Base-by-base conservation (phyloP, 495 filamentous ascomycete genomes). In the Beverwykella pulmonaria region DNA sequence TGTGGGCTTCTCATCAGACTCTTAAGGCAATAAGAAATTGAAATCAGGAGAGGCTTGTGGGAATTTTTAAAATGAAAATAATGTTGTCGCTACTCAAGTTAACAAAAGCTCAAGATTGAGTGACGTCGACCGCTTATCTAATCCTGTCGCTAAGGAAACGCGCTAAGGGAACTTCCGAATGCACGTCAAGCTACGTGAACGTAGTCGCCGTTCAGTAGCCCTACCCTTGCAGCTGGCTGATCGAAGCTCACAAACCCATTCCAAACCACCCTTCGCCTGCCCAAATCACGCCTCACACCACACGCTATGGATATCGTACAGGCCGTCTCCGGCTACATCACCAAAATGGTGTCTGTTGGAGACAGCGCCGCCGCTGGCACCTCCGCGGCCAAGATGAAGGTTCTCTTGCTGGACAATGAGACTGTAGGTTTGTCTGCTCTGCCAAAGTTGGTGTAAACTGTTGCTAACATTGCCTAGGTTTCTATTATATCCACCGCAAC, bases 371-470 rank as follows among this genome's bases (percentile, higher is more conserved):
- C 69, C 8, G 77, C 84, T 46, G 87, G 87, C 52, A 82, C 85
- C 39, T 84, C 90, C 46, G 89, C 92, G 14, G 86, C 91, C 36
- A 98, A 98, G 83, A 98, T 98, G 94, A 98, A 98, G 87, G 93
- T 97, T 71, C 81, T 98, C 58, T 83, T 98, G 70, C 83, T 98
- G 60, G 94, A 98, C 78, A 89, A 86, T 78, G 94, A 97, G 79
- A 98, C 94, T 74, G 90, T 90, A 79, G 75, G 86, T 83, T 74
- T 71, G 70, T 72, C 71, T 63, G 8, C 66, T 70, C 65, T 54
- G 9, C 52, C 61, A 59, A 39, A 52, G 27, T 25, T 14, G 48
- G 22, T 17, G 22, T 44, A 44, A 30, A 46, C 34, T 19, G 29
- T 20, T 29, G 22, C 64, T 67, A 50, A 65, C 22, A 50, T 69